These are phyloP conservation scores for Paecilomyces fulvus DNA, from an alignment of 2,329 filamentous ascomycete genomes.

Conservation along the genomic window DNA sequence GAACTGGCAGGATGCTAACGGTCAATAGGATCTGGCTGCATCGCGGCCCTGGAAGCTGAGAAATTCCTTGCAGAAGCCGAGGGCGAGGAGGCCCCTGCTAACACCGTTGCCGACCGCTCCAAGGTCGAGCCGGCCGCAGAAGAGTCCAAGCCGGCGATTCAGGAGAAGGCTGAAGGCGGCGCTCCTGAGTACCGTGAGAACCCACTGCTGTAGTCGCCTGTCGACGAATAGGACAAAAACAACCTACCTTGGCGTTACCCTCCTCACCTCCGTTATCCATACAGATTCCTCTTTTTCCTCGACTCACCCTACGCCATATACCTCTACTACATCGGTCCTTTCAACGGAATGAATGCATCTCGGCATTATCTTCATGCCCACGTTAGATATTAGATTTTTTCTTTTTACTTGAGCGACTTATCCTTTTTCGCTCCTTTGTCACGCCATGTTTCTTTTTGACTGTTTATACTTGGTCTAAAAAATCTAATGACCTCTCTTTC, in stretches of 20 bases:
- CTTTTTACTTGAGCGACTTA: neutral
- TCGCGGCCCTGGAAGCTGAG: constrained; percentile 92
- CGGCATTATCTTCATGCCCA: neutral
- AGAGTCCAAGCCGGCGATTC: constrained; percentile 28
- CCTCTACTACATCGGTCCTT: neutral
- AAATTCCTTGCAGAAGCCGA: constrained; percentile 79
- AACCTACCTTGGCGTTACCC: neutral
- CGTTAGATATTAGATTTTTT: neutral
- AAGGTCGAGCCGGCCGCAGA: constrained; percentile 20
- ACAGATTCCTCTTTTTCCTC: neutral
- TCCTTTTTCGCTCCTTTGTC: neutral
- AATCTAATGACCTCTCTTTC: neutral
- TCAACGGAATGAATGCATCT: neutral
- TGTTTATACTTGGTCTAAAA: neutral
- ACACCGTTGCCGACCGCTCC: constrained; percentile 40
- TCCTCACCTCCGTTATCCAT: neutral
- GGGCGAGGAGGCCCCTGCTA: constrained; percentile 34
- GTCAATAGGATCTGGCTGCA: constrained; percentile 71
- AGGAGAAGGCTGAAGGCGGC: constrained; percentile 39
- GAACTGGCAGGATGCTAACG: constrained; percentile 12
- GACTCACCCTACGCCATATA: neutral
- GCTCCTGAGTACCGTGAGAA: constrained; percentile 54
- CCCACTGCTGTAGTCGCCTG: constrained; percentile 47
- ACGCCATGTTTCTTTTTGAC: neutral
- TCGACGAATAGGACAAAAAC: neutral